Conservation (phyloP, 495 filamentous ascomycete genomes). For the Durotheca rogersii region DNA sequence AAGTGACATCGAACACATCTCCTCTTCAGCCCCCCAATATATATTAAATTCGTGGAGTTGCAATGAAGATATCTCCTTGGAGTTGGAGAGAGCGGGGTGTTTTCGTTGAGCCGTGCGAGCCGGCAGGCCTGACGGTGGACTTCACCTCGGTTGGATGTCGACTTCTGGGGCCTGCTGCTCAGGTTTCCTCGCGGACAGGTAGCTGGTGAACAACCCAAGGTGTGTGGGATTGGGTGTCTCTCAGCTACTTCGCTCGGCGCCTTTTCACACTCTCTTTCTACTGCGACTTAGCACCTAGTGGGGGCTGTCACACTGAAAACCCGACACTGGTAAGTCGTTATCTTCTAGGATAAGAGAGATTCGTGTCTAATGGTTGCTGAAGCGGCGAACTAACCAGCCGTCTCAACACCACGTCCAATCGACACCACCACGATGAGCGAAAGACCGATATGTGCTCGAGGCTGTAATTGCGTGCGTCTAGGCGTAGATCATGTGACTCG, state of each 20-base stretch:
- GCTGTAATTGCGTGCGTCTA: slow-evolving; percentile 12
- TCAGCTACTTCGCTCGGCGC: not conserved
- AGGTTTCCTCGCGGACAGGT: slow-evolving; percentile 17
- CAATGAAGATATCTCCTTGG: slow-evolving; percentile 11
- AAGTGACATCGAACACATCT: slow-evolving; percentile 4
- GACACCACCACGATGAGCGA: slow-evolving; percentile 2
- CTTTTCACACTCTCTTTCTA: not conserved
- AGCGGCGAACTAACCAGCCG: not conserved
- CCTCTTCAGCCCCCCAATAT: slow-evolving; percentile 9
- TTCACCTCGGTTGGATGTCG: slow-evolving; percentile 24
- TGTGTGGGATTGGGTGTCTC: too few species aligned
- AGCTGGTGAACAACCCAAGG: not conserved
- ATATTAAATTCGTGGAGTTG: slow-evolving; percentile 12
- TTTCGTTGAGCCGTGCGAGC: slow-evolving; percentile 7
- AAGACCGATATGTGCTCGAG: slow-evolving; percentile 4
- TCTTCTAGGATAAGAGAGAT: slow-evolving; percentile 1
- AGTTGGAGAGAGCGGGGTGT: slow-evolving; percentile 7
- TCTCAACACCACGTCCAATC: slow-evolving; percentile 16
- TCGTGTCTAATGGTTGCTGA: slow-evolving; percentile 8
- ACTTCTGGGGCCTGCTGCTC: slow-evolving; percentile 12
- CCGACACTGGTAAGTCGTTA: slow-evolving; percentile 8
- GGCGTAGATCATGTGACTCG: slow-evolving; percentile 24
- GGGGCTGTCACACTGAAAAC: slow-evolving; percentile 1
- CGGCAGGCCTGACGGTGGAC: slow-evolving; percentile 14
- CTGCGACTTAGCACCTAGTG: not conserved